Conservation (phyloP, 2,329 filamentous ascomycete species). For the Dissoconium aciculare region DNA sequence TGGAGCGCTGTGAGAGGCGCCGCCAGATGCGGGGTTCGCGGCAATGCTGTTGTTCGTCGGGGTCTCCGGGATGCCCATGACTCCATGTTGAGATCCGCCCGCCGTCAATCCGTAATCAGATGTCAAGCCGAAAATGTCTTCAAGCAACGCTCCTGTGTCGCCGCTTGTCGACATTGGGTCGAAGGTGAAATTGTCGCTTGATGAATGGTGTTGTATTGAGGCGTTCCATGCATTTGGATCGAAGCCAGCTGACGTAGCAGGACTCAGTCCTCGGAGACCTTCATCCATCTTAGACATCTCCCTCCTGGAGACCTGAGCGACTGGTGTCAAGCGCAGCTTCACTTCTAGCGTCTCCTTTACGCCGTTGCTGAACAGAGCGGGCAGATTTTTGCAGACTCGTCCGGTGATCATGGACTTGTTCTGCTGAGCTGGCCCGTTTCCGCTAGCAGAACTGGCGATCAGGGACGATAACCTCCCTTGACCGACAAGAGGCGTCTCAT, state of each 20-base stretch:
- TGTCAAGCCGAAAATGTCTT: slow-evolving; percentile 21
- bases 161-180: slow-evolving; percentile 9
- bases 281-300: slow-evolving; percentile 48
- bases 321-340: slow-evolving; percentile 69
- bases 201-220: slow-evolving; percentile 43
- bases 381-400: slow-evolving; percentile 70
- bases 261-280: slow-evolving; percentile 43
- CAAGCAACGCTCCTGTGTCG: slow-evolving; percentile 13
- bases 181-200: slow-evolving; percentile 19
- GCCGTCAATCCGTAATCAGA: slow-evolving; percentile 9
- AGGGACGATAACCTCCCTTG: slow-evolving; percentile 89
- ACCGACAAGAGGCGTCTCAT: slow-evolving; percentile 80
- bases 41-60: slow-evolving; percentile 17
- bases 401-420: slow-evolving; percentile 69
- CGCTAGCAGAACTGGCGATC: slow-evolving; percentile 43
- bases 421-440: slow-evolving; percentile 29
- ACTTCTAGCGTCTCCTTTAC: slow-evolving; percentile 84
- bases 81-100: slow-evolving; percentile 13
- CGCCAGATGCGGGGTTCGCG: slow-evolving; percentile 22
- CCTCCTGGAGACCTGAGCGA: slow-evolving; percentile 48
- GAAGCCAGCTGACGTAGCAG: slow-evolving; percentile 42
- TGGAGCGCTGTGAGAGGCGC: slow-evolving; percentile 22
- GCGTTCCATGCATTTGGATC: slow-evolving; percentile 66
- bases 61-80: slow-evolving; percentile 21
- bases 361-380: slow-evolving; percentile 71